These are phyloP conservation scores for Phyllosticta citribraziliensis DNA, from an alignment of 2,329 filamentous ascomycete species.

Conservation along the genomic window DNA sequence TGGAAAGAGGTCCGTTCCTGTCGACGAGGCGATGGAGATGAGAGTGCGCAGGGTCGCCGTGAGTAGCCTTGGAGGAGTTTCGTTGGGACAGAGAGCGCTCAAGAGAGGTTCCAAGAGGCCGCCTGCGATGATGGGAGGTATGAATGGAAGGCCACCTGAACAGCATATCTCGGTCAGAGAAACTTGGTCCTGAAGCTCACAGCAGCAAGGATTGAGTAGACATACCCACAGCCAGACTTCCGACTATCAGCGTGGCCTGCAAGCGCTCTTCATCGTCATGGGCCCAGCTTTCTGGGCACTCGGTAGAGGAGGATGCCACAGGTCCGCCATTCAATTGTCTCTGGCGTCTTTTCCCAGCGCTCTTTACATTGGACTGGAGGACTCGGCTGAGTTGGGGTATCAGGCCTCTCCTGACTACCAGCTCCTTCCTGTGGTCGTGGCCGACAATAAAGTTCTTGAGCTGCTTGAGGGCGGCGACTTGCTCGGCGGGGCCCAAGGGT, in stretches of 20 bases:
- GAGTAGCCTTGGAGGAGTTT: slow-evolving; percentile 56
- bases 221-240: slow-evolving; percentile 75
- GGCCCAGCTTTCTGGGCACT: slow-evolving; percentile 33
- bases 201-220: background rate
- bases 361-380: slow-evolving; percentile 35
- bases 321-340: slow-evolving; percentile 18
- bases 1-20: slow-evolving; percentile 46
- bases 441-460: slow-evolving; percentile 88
- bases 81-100: slow-evolving; percentile 54
- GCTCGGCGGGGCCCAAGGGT: slow-evolving; percentile 27
- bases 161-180: background rate
- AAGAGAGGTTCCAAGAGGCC: slow-evolving; percentile 61
- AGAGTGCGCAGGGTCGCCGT: slow-evolving; percentile 66
- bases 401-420: slow-evolving; percentile 62
- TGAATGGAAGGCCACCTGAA: slow-evolving; percentile 68
- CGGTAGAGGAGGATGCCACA: slow-evolving; percentile 8
- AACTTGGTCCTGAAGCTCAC: background rate
- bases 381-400: slow-evolving; percentile 51
- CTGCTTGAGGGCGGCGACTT: slow-evolving; percentile 50
- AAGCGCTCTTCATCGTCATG: slow-evolving; percentile 60
- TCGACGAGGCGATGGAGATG: slow-evolving; percentile 55
- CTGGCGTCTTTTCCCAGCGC: slow-evolving; percentile 36
- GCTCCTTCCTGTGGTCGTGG: slow-evolving; percentile 76
- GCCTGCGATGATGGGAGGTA: slow-evolving; percentile 62
- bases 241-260: slow-evolving; percentile 75